Base-by-base conservation (phyloP, 2,329 filamentous ascomycete genomes). In the Ophiostoma tasmaniense region DNA sequence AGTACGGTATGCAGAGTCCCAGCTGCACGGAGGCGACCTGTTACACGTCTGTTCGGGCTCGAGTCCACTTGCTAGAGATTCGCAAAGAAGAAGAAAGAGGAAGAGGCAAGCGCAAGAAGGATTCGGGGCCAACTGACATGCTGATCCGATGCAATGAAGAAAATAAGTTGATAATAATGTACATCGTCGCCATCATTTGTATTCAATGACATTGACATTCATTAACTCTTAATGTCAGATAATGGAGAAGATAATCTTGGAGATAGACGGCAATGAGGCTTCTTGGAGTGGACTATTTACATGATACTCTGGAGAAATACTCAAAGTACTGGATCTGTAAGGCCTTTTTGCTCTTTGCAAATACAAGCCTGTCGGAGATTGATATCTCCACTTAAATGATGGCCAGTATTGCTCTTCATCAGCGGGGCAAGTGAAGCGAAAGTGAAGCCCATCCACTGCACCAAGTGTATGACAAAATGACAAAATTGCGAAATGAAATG, bases 311-410 rank as follows among this genome's bases (percentile, higher is more conserved):
- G n/a, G 45, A 50, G 45, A 50, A 20, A 50, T 50, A 39, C 37
- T 39, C 37, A 14, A 39, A 50, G 20, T 45, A 45, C 42, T 14
- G 3, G 6, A 17, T 37, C 35, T 37, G 1, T 37, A 5, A 37
- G 3, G 37, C 37, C 37, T 39, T 11, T 39, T 39, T 39, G 45
- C 45, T 50, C 45, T 50, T 45, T n/a, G 45, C 3, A 28, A 59
- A 33, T 59, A 59, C 52, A 61, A 59, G 22, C 22, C 52, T 30
- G 55, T 61, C 55, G 55, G 55, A 61, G 55, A 61, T 61, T 61
- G 55, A 55, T 61, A 28, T 61, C 11, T 33, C 55, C 55, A 61
- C 55, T 61, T 30, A 14, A 28, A 14, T 55, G 50, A 55, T 25
- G 50, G 50, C n/a, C 50, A 55, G 50, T 55, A 55, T 25, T 55